Percentiles rank a stretch among this genome's conserved stretches.
Conservation (phyloP, 106 monocot genomes). For the Iris macrosiphon region DNA sequence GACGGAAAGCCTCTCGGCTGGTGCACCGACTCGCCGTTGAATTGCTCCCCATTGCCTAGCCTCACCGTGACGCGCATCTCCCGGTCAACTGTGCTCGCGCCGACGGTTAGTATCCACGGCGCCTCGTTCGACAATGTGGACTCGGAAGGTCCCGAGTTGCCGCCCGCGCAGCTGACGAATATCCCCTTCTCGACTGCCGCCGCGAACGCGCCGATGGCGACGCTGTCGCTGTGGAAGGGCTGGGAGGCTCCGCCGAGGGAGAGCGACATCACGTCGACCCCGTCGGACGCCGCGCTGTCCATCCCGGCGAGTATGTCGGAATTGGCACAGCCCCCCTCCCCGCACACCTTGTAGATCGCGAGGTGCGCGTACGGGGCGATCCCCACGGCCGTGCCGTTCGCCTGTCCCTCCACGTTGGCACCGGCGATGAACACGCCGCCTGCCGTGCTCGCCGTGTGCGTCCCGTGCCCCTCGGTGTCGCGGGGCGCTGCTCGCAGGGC, state of each 20-base stretch:
- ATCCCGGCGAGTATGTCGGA: conserved; percentile 22
- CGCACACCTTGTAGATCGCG: conserved; percentile 25
- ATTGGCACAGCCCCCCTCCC: neutral
- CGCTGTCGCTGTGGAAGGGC: neutral
- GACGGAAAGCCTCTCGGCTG: neutral
- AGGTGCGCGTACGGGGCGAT: conserved; percentile 17
- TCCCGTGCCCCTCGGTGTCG: conserved; percentile 28
- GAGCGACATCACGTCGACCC: conserved; percentile 21
- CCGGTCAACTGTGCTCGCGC: conserved; percentile 8
- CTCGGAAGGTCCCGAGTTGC: conserved; percentile 1
- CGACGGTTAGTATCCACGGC: conserved; percentile 23
- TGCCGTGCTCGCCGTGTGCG: conserved; percentile 24
- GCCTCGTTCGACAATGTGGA: conserved; percentile 7
- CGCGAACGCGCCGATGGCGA: conserved; percentile 7
- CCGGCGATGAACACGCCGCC: conserved; percentile 23
- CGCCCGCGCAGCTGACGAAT: neutral
- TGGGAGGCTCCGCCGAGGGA: neutral
- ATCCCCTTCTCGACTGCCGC: conserved; percentile 4
- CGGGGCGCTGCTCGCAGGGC: neutral
- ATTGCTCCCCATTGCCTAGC: conserved; percentile 12
- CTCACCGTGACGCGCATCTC: neutral
- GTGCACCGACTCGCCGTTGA: conserved; percentile 3
- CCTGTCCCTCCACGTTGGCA: conserved; percentile 8
- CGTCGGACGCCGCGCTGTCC: conserved; percentile 14
- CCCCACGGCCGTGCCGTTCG: conserved; percentile 1